These are phyloP conservation scores for Thalassia testudinum DNA, from an alignment of 116 monocot genomes.

Conservation along the genomic window DNA sequence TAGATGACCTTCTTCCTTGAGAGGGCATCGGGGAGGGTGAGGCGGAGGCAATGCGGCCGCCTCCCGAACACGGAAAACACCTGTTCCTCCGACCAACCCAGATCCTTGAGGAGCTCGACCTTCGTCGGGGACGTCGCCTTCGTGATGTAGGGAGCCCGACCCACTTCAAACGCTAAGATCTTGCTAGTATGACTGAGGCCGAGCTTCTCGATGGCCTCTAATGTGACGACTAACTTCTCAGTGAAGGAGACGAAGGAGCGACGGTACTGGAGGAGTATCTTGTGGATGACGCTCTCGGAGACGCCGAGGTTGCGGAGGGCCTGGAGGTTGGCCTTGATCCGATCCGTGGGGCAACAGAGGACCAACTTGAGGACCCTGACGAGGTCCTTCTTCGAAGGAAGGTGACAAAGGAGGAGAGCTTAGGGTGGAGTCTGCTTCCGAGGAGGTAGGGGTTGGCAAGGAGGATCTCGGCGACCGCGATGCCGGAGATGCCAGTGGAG, in stretches of 20 bases:
- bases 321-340: neutral
- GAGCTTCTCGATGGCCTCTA: neutral
- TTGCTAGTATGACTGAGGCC: neutral
- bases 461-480: slow-evolving; percentile 17
- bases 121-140: neutral
- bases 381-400: slow-evolving; percentile 3
- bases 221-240: neutral
- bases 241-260: neutral
- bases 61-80: neutral
- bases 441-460: too few species aligned
- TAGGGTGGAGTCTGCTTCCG: slow-evolving; percentile 7
- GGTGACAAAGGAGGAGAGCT: slow-evolving; percentile 6
- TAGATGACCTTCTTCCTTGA: neutral
- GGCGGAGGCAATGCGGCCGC: neutral
- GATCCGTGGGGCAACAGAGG: neutral
- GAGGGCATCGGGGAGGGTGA: neutral
- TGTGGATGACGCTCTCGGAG: neutral
- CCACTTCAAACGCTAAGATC: neutral
- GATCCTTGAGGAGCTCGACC: neutral
- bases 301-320: neutral
- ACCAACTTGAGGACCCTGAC: neutral
- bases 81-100: slow-evolving; percentile 6
- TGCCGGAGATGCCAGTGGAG: slow-evolving; percentile 9
- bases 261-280: neutral
- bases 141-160: neutral